phyloP scores from a whole-genome alignment of 257 asterid genomes.

The Solanum appendiculatum region DNA sequence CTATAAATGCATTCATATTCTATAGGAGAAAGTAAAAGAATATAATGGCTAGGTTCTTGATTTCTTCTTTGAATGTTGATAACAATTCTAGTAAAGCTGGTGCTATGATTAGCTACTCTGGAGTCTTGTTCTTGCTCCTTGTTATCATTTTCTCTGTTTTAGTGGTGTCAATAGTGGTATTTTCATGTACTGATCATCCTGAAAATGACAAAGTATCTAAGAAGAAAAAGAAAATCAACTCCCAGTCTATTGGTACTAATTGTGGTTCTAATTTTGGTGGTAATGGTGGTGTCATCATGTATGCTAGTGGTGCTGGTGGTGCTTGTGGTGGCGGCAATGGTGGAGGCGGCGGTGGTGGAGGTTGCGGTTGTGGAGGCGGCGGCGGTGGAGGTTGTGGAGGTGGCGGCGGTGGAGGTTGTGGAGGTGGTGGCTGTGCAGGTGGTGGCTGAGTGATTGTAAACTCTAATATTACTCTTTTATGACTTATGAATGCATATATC shows the following conservation, averaged over 20 bases:
- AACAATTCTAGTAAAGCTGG: background rate
- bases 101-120: background rate
- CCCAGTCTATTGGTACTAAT: background rate
- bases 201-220: background rate
- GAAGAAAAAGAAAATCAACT: background rate
- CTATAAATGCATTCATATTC: background rate
- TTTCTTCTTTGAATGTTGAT: background rate
- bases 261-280: background rate
- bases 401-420: background rate
- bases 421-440: background rate
- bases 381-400: too few relatives aligned
- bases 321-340: background rate
- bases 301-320: background rate
- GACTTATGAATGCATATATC: background rate
- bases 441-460: background rate
- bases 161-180: background rate
- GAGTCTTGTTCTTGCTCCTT: background rate
- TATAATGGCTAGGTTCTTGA: background rate
- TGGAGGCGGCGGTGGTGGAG: accelerated
- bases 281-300: background rate
- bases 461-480: background rate
- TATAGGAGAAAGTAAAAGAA: background rate
- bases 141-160: background rate
- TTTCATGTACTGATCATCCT: background rate
- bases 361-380: background rate